Evolutionary conservation across 2,329 filamentous ascomycete genomes (phyloP).

Genomic region (Penicillium sp.): DNA sequence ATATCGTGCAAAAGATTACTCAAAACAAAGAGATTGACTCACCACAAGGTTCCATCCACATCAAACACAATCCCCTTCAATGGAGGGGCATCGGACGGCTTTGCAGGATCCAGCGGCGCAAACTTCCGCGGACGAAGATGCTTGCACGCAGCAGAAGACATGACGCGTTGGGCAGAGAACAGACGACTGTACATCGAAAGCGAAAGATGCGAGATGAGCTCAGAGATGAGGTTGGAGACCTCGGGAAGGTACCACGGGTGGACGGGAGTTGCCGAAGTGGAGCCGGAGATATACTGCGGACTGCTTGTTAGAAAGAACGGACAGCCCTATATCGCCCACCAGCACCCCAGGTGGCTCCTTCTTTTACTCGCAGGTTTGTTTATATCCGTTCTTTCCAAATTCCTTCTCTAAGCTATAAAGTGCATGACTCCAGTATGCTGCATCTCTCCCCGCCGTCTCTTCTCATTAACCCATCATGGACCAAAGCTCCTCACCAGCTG

Average conservation of each 20-base stretch:
- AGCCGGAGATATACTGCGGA: background rate
- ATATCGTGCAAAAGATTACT: background rate
- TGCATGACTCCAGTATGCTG: background rate
- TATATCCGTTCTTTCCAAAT: background rate
- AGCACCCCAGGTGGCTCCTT: background rate
- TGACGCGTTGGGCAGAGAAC: constrained; percentile 12
- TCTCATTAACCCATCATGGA: background rate
- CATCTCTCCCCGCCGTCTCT: background rate
- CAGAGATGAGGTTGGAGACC: background rate
- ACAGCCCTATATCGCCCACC: background rate
- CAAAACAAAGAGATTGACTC: constrained; percentile 32
- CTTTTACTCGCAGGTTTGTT: background rate
- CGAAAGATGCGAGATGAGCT: background rate
- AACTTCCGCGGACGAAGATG: constrained; percentile 44
- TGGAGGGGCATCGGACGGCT: constrained; percentile 36
- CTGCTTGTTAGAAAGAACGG: background rate
- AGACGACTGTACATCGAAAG: background rate
- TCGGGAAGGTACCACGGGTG: background rate
- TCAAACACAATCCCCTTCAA: constrained; percentile 73
- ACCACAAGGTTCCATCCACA: constrained; percentile 93
- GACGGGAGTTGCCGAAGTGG: constrained; percentile 1
- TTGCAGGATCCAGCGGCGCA: constrained; percentile 46
- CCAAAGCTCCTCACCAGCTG: background rate
- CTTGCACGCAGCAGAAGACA: constrained; percentile 23
- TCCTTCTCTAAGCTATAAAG: background rate